Evolutionary conservation across 164 flowering plant species (phyloP), one percentile per base, ranked within the genome.

Genomic region (Liriodendron chinense): DNA sequence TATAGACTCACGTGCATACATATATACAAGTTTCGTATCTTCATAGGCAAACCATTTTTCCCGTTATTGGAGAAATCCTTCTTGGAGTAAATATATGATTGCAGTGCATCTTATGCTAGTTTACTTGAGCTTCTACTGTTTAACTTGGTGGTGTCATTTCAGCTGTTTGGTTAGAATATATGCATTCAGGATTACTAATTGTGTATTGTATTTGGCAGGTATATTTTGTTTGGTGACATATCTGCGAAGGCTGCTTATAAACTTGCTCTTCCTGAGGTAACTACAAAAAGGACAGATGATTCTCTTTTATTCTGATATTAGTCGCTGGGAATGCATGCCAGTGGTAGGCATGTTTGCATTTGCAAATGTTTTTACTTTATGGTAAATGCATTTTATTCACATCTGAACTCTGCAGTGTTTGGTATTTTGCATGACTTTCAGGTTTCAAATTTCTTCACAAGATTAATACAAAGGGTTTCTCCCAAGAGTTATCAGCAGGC

Each of bases 401-500:
- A 43, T 77, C 61, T 9, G 28, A 65, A 23, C 34, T 64, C 67
- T 64, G 26, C 49, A 56, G 9, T 73, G 75, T 26, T 4, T 76
- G 71, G 47, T 49, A 34, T 67, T 65, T 69, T 48, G 6, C 69
- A 3, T 64, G 57, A 18, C 26, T 80, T 78, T 80, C 83, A 96
- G 99, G 94, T 94, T 71, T 88, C 94, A 18, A 83, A 92, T 78
- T 96, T 93, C 83, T 96, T 96, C 80, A 75, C 94, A 24, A 88
- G 87, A 81, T 77, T 96, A 53, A 89, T 96, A 73, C 99, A 96
- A 79, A 85, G 99, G 77, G 98, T 96, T 81, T 80, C 96, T 80
- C 98, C 99, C 74, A 96, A 96, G 85, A 96, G 98, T 88, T 94
- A 93, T 76, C 88, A 91, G 80, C 99, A 96, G 77, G 98, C 99